phyloP scores from a whole-genome alignment of 139 green algal species.

The Volvox reticuliferus region DNA sequence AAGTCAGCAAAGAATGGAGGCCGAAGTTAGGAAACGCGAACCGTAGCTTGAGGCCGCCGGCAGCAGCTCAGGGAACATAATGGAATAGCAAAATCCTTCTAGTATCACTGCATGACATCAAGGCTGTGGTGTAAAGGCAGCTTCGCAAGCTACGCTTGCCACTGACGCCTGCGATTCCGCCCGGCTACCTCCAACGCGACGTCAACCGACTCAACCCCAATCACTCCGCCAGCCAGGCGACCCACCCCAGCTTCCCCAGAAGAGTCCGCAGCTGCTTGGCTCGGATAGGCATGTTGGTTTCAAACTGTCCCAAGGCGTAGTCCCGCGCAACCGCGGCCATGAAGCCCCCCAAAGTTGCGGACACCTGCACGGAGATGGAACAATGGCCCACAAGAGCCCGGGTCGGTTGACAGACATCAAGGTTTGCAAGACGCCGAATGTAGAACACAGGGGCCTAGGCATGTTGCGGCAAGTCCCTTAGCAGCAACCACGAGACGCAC shows the following conservation, averaged over 20 bases:
- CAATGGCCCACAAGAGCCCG: background rate
- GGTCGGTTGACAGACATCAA: background rate
- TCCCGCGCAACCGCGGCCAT: constrained; percentile 74
- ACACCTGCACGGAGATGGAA: constrained; percentile 53
- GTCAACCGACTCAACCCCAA: background rate
- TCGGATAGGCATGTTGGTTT: constrained; percentile 71
- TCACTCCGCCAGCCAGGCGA: background rate
- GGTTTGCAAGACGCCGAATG: background rate
- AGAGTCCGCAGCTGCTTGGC: constrained; percentile 76
- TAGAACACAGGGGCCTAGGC: too few species aligned
- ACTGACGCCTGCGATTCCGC: too few species aligned
- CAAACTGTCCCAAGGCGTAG: constrained; percentile 71
- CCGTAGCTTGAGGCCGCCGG: too few species aligned
- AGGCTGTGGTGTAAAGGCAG: too few species aligned
- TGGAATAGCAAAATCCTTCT: too few species aligned
- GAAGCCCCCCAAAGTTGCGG: constrained; percentile 77
- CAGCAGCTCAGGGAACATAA: too few species aligned
- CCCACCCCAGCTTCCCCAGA: constrained; percentile 73
- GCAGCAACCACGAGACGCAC: background rate
- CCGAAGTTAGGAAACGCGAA: too few species aligned
- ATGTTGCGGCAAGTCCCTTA: too few species aligned
- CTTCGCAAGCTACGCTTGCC: too few species aligned
- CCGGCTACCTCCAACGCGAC: too few species aligned
- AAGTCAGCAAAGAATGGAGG: too few species aligned
- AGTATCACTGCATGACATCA: too few species aligned